Conservation (phyloP, 768 basidiomycete genomes). For the Pulveroboletus sp. region DNA sequence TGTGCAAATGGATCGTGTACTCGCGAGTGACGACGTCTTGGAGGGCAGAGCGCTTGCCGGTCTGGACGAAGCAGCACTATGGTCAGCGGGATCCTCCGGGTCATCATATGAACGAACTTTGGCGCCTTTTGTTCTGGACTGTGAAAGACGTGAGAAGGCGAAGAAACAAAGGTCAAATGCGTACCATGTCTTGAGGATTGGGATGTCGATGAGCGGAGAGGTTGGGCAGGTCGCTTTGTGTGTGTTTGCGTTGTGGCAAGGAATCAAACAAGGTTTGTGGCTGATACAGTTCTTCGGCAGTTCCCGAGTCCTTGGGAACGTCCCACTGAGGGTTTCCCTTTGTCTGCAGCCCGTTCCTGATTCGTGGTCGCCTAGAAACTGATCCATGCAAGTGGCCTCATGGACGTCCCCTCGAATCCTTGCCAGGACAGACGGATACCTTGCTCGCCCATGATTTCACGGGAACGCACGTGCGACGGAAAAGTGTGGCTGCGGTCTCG, state of each 20-base stretch:
- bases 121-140: constrained; percentile 41
- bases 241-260: constrained; percentile 35
- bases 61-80: constrained; percentile 30
- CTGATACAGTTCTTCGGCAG: constrained; percentile 42
- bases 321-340: background rate
- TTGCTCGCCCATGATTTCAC: too few species aligned
- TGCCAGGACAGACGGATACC: background rate
- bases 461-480: too few species aligned
- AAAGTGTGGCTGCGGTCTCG: too few species aligned
- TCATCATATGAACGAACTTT: constrained; percentile 25
- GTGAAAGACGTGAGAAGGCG: constrained; percentile 10
- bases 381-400: background rate
- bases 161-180: constrained; percentile 18
- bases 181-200: constrained; percentile 69
- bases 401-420: background rate
- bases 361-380: background rate
- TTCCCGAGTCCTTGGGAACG: constrained; percentile 16
- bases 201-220: constrained; percentile 48
- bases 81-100: constrained; percentile 17
- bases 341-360: background rate
- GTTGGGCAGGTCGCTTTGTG: constrained; percentile 21
- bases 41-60: constrained; percentile 94
- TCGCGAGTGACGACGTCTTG: constrained; percentile 98
- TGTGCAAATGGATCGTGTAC: constrained; percentile 98
- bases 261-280: constrained; percentile 53